A percentile compares a stretch with the other conserved stretches of the same genome.
These are phyloP conservation scores for Pseudogymnoascus sp. DNA, from an alignment of 2,329 filamentous ascomycete species.

Conservation along the genomic window DNA sequence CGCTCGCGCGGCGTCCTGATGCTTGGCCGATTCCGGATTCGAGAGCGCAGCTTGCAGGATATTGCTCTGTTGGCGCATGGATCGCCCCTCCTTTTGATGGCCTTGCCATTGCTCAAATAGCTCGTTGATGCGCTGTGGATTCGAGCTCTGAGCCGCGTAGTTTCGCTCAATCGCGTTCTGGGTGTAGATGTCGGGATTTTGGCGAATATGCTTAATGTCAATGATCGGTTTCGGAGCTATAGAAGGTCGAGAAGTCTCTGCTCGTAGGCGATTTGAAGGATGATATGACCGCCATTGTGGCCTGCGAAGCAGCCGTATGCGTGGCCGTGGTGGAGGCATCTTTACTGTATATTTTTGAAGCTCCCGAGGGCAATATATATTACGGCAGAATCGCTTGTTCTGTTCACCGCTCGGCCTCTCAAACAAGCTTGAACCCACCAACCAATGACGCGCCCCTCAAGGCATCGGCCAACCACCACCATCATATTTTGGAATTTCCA, in stretches of 20 bases:
- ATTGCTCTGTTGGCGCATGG: slow-evolving; percentile 59
- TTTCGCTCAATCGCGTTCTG: slow-evolving; percentile 81
- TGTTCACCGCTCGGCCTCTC: neutral
- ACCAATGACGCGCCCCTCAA: slow-evolving; percentile 4
- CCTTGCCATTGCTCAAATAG: slow-evolving; percentile 51
- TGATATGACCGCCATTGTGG: slow-evolving; percentile 17
- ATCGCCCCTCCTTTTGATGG: slow-evolving; percentile 52
- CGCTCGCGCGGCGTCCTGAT: slow-evolving; percentile 25
- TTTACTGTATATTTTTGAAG: slow-evolving; percentile 2
- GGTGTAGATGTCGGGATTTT: slow-evolving; percentile 71
- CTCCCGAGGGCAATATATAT: neutral
- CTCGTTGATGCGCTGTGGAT: slow-evolving; percentile 47
- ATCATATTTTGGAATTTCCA: slow-evolving; percentile 5
- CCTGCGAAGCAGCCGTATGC: neutral
- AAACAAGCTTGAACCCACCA: neutral
- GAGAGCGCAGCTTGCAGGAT: slow-evolving; percentile 49
- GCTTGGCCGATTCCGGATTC: slow-evolving; percentile 39
- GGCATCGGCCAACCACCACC: slow-evolving; percentile 3
- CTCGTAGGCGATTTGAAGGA: slow-evolving; percentile 15
- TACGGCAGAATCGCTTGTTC: neutral
- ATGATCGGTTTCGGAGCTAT: slow-evolving; percentile 71
- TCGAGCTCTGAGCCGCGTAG: slow-evolving; percentile 51
- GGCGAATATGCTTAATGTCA: slow-evolving; percentile 83
- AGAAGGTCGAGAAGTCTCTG: slow-evolving; percentile 39
- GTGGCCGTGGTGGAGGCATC: neutral